Percentiles rank a stretch among this genome's conserved stretches.
phyloP scores from a whole-genome alignment of 257 asterid species.

The Cordia subcordata region DNA sequence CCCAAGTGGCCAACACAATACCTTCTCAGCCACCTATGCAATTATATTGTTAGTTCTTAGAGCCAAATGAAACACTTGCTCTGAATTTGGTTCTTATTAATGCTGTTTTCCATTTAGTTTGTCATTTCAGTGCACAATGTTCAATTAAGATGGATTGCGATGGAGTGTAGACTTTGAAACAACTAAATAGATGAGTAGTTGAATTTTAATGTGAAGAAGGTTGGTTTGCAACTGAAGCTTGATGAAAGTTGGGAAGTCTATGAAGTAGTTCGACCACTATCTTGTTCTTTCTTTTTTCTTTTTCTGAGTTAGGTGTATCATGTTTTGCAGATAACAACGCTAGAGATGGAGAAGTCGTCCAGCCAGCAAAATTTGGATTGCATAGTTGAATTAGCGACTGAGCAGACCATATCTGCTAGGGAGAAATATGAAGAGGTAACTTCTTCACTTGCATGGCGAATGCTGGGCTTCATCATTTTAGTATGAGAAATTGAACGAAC shows the following conservation, averaged over 20 bases:
- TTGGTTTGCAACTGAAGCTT: background rate
- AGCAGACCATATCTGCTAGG: conserved; percentile 52
- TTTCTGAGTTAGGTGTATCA: background rate
- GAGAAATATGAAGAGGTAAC: conserved; percentile 72
- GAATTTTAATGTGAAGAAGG: background rate
- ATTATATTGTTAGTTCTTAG: too few species aligned
- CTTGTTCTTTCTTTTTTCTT: background rate
- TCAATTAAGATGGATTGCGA: background rate
- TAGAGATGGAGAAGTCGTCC: conserved; percentile 85
- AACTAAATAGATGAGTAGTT: background rate
- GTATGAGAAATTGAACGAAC: too few species aligned
- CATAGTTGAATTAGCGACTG: conserved; percentile 54
- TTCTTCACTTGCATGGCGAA: background rate
- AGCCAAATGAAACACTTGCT: too few species aligned
- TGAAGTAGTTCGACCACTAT: background rate
- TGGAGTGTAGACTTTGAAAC: background rate
- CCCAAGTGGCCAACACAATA: too few species aligned
- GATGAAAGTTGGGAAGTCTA: too few species aligned
- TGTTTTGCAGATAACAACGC: conserved; percentile 48
- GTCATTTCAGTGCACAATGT: too few species aligned
- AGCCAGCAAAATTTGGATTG: conserved; percentile 65
- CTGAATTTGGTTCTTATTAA: too few species aligned
- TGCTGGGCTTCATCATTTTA: background rate
- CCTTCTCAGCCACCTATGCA: too few species aligned
- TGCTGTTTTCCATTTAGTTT: too few species aligned